Evolutionary conservation across 345 rosid genomes (phyloP).

Genomic region (Lepidium aucheri): DNA sequence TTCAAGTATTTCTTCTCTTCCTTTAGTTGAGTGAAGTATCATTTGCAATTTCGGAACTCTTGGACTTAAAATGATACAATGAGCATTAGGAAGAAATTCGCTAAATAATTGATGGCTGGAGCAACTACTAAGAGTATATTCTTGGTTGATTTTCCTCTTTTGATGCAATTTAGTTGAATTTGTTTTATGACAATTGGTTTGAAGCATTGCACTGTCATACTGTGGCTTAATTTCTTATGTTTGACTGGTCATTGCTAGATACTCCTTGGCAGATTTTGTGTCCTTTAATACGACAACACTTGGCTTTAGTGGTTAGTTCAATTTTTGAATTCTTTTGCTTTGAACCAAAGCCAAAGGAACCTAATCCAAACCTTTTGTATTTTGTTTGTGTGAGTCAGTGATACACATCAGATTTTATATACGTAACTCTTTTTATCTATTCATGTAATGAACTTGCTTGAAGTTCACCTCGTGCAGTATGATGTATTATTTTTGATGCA

Average conservation of each 20-base stretch:
- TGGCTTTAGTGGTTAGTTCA: no score
- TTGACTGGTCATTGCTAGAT: neutral
- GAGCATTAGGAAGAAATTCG: neutral
- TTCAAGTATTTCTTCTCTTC: no score
- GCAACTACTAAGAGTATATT: neutral
- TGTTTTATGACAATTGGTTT: neutral
- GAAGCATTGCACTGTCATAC: neutral
- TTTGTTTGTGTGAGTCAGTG: no score
- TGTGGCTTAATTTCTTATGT: neutral
- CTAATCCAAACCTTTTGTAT: no score
- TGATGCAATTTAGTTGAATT: neutral
- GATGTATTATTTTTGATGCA: no score
- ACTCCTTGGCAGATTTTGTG: neutral
- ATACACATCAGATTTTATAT: no score
- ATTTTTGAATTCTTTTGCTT: no score
- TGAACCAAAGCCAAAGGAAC: no score
- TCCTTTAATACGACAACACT: neutral
- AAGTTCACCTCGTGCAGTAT: no score
- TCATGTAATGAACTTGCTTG: no score
- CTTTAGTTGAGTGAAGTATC: no score
- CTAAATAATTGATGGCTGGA: neutral
- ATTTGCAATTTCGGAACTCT: neutral
- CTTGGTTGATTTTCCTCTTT: neutral
- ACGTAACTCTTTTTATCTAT: no score
- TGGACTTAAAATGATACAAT: neutral